Evolutionary conservation across 768 basidiomycete genomes (phyloP), one percentile per base, ranked within the genome.

Genomic region (Suillus fuscotomentosus): DNA sequence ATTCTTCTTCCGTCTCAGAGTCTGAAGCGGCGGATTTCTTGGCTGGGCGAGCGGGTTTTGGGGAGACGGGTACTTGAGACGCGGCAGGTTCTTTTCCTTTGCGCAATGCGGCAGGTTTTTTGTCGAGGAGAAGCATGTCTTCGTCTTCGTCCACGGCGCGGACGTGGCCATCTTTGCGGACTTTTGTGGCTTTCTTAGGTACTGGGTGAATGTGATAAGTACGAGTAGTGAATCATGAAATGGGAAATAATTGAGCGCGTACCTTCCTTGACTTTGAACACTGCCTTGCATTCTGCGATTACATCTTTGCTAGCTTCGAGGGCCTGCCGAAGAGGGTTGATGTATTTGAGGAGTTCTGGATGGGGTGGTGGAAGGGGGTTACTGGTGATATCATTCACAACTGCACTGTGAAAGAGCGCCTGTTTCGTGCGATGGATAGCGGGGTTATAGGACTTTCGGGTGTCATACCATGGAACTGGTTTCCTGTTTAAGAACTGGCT

Each of bases 371-470:
- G 89, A 10, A 97, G 82, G 0, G 94, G 94, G 62, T 93, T 81
- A 8, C 81, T 81, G 24, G 81, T 75, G n/a, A 96, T 75, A 72
- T 97, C 92, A 2, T 84, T 78, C 22, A 90, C 88, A 11, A 94
- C 83, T 2, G 94, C 94, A 60, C 85, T 84, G 71, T 97, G 96
- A 76, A 97, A 93, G 70, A 95, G 87, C 14, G 95, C 95, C 79
- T 97, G 95, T 74, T 96, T 97, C 63, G 89, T 84, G 60, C 96
- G 88, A 71, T 99, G 96, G 39, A 97, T 82, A 4, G 92, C 86
- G 2, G 97, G 95, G 70, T 97, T 97, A 75, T 86, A 97, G 1
- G 95, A 93, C 2, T 88, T 77, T 3, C 81, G 78, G 0, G 89
- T 83, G 64, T 90, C 86, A 72, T 90, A 97, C 94, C 94, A 99